A percentile compares a stretch with the other conserved stretches of the same genome.
Conservation (phyloP, 2,329 filamentous ascomycete species). For the Cladophialophora chaetospira region DNA sequence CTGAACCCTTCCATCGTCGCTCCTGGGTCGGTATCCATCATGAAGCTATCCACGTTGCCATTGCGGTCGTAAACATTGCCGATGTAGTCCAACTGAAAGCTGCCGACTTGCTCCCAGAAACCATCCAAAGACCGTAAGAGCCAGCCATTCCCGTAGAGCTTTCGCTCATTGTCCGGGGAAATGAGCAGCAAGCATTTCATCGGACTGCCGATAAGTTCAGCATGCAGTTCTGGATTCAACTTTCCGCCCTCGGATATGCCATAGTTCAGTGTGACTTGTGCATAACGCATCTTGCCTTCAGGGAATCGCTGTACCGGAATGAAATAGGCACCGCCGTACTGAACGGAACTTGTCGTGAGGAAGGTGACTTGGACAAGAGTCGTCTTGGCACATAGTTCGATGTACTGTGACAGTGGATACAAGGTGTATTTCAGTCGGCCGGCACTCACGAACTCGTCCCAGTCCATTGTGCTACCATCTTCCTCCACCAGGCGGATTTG, state of each 20-base stretch:
- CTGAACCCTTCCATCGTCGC: neutral
- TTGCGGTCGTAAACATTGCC: neutral
- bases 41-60: neutral
- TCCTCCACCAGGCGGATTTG: neutral
- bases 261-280: neutral
- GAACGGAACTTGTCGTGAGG: neutral
- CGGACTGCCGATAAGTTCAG: neutral
- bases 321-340: neutral
- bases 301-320: neutral
- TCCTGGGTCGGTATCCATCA: neutral
- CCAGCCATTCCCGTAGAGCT: neutral
- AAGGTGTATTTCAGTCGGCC: neutral
- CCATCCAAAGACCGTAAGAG: neutral
- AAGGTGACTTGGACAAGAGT: neutral
- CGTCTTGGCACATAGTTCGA: neutral
- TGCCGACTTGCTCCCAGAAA: neutral
- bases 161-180: neutral
- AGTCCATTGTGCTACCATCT: neutral
- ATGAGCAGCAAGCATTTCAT: neutral
- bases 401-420: neutral
- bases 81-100: neutral
- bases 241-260: neutral
- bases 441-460: neutral
- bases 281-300: neutral
- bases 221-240: neutral